Conservation (phyloP, 768 basidiomycete genomes). For the Daedaleopsis nitida region DNA sequence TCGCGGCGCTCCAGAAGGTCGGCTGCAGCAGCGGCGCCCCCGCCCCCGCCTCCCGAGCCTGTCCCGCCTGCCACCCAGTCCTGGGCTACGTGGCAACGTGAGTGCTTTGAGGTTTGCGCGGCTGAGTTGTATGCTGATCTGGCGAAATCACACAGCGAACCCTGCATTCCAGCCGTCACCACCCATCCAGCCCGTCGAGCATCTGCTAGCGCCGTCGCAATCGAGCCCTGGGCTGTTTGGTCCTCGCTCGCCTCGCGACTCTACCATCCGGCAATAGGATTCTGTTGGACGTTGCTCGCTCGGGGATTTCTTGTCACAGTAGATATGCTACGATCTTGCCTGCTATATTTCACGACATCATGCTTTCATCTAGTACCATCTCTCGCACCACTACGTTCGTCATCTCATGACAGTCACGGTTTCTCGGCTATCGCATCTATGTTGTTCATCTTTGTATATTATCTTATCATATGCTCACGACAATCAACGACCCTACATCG, state of each 20-base stretch:
- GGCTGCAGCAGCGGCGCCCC: constrained; percentile 15
- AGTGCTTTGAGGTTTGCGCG: constrained; percentile 16
- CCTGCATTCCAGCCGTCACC: constrained; percentile 58
- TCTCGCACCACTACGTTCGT: neutral
- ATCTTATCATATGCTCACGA: neutral
- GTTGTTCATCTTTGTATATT: neutral
- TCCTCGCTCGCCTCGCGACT: constrained; percentile 63
- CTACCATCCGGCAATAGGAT: constrained; percentile 9
- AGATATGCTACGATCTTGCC: neutral
- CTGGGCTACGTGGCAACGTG: constrained; percentile 48
- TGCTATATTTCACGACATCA: neutral
- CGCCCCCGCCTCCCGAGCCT: constrained; percentile 18
- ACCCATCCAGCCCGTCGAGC: constrained; percentile 52
- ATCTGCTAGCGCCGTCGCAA: constrained; percentile 57
- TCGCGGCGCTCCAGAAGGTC: constrained; percentile 20
- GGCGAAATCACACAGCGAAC: constrained; percentile 48
- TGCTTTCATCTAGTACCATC: neutral
- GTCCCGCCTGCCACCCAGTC: constrained; percentile 30
- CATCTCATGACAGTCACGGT: neutral
- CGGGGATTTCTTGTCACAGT: neutral
- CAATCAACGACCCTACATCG: neutral
- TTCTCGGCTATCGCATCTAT: neutral
- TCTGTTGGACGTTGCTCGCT: neutral
- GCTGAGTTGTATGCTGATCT: constrained; percentile 4
- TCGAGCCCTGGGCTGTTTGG: constrained; percentile 75